Base-by-base conservation (phyloP, 1,284 basidiomycete species). In the Lentinula novae-zelandiae region DNA sequence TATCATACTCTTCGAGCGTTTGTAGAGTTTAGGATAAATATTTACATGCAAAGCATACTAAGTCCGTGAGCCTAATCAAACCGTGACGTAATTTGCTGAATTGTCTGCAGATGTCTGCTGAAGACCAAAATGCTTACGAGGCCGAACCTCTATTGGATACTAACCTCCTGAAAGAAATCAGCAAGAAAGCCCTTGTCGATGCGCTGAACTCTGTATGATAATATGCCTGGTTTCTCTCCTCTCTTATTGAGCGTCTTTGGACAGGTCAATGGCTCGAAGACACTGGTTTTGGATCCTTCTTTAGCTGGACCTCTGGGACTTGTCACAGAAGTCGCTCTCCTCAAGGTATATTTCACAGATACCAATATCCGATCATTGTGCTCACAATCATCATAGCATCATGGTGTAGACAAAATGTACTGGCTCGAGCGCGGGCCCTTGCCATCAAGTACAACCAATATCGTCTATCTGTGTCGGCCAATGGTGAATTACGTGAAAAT, bases 321-420 rank as follows among this genome's bases (percentile, higher is more conserved):
- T 15, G 86, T 99, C 31, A 95, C 92, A 1, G 96, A 99, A 69
- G 93, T 98, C 0, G 85, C 93, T 1, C 75, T 95, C 20, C 79
- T 99, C 62, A 97, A 98, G 85, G 95, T 95, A 62, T 40, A 75
- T 60, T 17, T 9, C 39, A 39, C 48, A 57, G 38, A 40, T 39
- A 49, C 49, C 53, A 27, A 20, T 27, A 54, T 38, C 39, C 50
- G 31, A 57, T 46, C 46, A 49, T 20, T 53, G 31, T 61, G 56
- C n/a, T 65, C 49, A 49, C 56, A 56, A 57, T 65, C 60, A 22
- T 68, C 1, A 12, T 13, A 98, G 92, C 93, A 98, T 72, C 96
- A 98, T 83, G 96, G 95, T 3, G 95, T 99, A 3, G 96, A 98
- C 77, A 97, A 97, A 79, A 96, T 99, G 91, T 98, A 97, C 75